Percentiles rank a stretch among this genome's conserved stretches.
Conservation (phyloP, 257 asterid species). For the Solanum habrochaites region DNA sequence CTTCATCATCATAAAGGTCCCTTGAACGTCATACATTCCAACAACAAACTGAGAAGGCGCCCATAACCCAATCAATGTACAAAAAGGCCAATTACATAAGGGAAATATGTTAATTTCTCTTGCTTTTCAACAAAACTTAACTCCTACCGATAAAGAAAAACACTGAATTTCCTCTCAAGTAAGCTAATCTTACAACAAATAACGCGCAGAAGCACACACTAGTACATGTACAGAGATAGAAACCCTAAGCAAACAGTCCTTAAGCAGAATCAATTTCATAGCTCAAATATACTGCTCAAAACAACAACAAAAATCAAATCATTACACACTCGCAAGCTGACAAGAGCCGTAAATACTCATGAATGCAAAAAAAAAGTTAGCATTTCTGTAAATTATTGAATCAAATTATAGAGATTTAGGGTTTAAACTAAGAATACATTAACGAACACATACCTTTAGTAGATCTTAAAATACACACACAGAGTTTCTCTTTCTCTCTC, state of each 20-base stretch:
- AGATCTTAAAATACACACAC: not conserved
- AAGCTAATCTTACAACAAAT: not conserved
- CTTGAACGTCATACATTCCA: constrained; percentile 21
- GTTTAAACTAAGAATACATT: not conserved
- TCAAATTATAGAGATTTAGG: not conserved
- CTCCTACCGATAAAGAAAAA: not conserved
- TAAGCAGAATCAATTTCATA: not conserved
- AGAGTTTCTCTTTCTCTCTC: not conserved
- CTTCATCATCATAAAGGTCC: constrained; percentile 37
- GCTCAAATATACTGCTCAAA: not conserved
- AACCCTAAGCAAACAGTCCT: not conserved
- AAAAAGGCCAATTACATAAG: not conserved
- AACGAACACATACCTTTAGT: not conserved
- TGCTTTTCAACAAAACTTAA: not conserved
- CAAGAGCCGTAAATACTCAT: not conserved
- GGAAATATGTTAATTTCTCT: not conserved
- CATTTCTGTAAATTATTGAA: not conserved
- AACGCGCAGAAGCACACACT: not conserved
- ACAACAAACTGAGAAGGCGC: too few species aligned
- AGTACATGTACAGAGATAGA: not conserved
- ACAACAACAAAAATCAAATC: not conserved
- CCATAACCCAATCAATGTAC: too few species aligned
- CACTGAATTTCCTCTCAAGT: not conserved
- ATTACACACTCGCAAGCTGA: not conserved
- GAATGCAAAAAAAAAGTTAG: not conserved